Evolutionary conservation across 2,329 filamentous ascomycete genomes (phyloP).

Genomic region (Claviceps pusilla): DNA sequence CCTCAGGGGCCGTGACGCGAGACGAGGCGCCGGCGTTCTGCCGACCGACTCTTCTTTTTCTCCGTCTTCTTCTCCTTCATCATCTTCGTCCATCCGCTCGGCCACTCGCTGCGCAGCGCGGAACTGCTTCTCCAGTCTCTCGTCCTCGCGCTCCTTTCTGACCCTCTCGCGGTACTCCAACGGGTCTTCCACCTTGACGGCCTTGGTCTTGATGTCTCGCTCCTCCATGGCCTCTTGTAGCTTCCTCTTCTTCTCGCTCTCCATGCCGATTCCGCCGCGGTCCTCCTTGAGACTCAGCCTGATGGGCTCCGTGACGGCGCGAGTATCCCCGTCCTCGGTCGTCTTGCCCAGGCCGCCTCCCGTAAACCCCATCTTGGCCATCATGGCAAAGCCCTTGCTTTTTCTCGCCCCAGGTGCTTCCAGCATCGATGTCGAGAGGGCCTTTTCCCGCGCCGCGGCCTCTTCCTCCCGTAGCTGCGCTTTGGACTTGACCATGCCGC

Average conservation of each 20-base stretch:
- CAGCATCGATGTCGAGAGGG: slow-evolving; percentile 60
- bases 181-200: slow-evolving; percentile 44
- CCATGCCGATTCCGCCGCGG: slow-evolving; percentile 68
- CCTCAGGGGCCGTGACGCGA: slow-evolving; percentile 29
- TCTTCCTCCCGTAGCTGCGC: slow-evolving; percentile 66
- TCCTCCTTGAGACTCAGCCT: slow-evolving; percentile 62
- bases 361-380: slow-evolving; percentile 88
- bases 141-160: slow-evolving; percentile 53
- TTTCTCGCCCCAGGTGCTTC: slow-evolving; percentile 37
- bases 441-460: slow-evolving; percentile 55
- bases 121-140: slow-evolving; percentile 52
- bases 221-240: slow-evolving; percentile 46
- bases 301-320: slow-evolving; percentile 50
- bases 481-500: slow-evolving; percentile 61
- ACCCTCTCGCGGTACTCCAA: slow-evolving; percentile 61
- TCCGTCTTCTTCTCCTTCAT: slow-evolving; percentile 15
- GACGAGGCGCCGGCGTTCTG: slow-evolving; percentile 17
- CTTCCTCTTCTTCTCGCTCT: slow-evolving; percentile 70
- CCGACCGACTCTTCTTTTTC: not conserved
- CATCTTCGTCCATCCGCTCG: slow-evolving; percentile 57
- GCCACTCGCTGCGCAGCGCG: slow-evolving; percentile 69
- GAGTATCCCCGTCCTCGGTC: slow-evolving; percentile 28
- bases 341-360: slow-evolving; percentile 55
- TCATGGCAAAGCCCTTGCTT: slow-evolving; percentile 89
- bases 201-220: slow-evolving; percentile 41